Evolutionary conservation across 176 grass and related monocot species (phyloP).

Genomic region (Areca catechu): DNA sequence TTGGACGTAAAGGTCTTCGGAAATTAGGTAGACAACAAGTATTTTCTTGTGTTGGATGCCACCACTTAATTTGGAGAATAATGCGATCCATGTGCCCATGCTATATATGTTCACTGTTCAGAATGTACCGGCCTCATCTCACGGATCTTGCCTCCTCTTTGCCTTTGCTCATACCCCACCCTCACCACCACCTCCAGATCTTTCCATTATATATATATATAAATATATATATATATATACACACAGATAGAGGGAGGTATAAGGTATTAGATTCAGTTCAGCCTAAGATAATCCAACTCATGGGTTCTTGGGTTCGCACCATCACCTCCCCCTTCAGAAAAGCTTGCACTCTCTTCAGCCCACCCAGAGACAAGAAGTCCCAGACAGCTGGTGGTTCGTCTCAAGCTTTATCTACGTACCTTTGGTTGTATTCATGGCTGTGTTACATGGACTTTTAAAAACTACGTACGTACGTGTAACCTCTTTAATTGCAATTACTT

Average conservation of each 20-base stretch:
- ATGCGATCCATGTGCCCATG: background rate
- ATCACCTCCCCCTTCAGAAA: conserved; percentile 50
- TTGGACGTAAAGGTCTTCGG: too few relatives aligned
- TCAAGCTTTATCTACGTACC: too few relatives aligned
- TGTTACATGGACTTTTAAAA: too few relatives aligned
- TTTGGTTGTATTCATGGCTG: too few relatives aligned
- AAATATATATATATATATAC: too few relatives aligned
- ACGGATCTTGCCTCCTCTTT: conserved; percentile 49
- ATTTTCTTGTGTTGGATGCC: conserved; percentile 6
- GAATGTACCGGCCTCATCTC: conserved; percentile 18
- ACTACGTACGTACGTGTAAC: too few relatives aligned
- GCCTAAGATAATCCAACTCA: background rate
- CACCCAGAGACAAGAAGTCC: too few relatives aligned
- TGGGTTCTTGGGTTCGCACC: conserved; percentile 62
- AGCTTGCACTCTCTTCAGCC: conserved; percentile 1
- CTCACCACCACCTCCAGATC: too few relatives aligned
- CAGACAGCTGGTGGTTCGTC: too few relatives aligned
- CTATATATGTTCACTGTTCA: too few relatives aligned
- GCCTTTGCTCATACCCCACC: background rate
- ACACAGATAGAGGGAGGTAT: background rate
- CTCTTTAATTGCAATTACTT: too few relatives aligned
- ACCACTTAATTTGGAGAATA: background rate
- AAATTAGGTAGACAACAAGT: background rate
- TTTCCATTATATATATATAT: background rate
- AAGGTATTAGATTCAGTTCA: too few relatives aligned